Evolutionary conservation across 805 yeast species (phyloP), one percentile per base, ranked within the genome.

Genomic region (Wickerhamiella siamensis): DNA sequence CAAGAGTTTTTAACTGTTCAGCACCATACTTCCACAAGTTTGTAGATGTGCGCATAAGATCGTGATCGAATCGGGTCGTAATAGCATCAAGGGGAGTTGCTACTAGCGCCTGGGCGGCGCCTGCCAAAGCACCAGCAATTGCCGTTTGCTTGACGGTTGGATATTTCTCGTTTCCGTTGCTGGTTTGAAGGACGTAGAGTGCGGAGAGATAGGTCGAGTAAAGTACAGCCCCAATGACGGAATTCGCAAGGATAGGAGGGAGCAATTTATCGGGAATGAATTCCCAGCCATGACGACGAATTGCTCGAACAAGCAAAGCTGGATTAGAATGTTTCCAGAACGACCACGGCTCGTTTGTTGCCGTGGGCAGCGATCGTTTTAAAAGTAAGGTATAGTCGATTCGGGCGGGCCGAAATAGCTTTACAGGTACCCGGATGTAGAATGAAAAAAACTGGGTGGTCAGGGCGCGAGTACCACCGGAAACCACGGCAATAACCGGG

Each of bases 51-150:
- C 83, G 60, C 5, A 31, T 18, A 16, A 38, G 43, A 8, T 29
- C 39, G 31, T 43, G 36, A 1, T 77, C 70, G 48, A 87, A 82
- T 49, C 96, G 68, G 1, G 94, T 74, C 54, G 79, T 81, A 3
- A 88, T 75, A 5, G 96, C 95, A 60, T 88, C 96, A 4, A 88
- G 68, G 0, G 97, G 97, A 1, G 95, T 88, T 2, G 95, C 94
- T 0, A 83, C 87, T 15, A 83, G 62, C n/a, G 94, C 80, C 52
- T 91, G 95, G 19, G 77, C 75, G 0, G 79, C 75, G 1, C 96
- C 96, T 0, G 95, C 95, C 0, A 83, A 48, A 43, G 78, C 75
- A 0, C 97, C 97, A 0, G 95, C 83, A 38, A 75, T 59, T 60
- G 83, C 74, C n/a, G 66, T 49, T 37, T 59, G 61, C 29, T 36